phyloP scores from a whole-genome alignment of 371 early-diverging fungal genomes.

The Vairimorpha apis region DNA sequence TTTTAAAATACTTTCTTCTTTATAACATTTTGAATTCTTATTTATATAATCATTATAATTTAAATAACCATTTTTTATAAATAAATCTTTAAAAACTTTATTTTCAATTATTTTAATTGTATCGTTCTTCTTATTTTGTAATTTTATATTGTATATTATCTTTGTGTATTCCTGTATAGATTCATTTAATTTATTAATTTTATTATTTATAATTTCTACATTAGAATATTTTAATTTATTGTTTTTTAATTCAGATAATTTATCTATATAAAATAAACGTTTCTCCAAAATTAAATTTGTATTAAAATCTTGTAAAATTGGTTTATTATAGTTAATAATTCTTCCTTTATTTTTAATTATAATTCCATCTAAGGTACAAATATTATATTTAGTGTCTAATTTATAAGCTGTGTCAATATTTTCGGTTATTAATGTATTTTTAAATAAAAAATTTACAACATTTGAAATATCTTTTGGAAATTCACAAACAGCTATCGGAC shows the following conservation, averaged over 20 bases:
- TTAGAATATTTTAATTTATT: neutral
- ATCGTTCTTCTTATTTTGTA: neutral
- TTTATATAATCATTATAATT: conserved; percentile 4
- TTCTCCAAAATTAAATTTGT: neutral
- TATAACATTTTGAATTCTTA: conserved; percentile 5
- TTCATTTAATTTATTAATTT: conserved; percentile 2
- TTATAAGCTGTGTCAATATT: neutral
- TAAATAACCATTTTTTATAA: conserved; percentile 5
- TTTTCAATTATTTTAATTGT: neutral
- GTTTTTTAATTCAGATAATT: neutral
- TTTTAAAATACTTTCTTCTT: neutral
- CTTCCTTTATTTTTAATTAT: conserved; percentile 1
- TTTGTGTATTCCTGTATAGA: no score
- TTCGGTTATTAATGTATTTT: conserved; percentile 37
- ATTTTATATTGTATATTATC: neutral
- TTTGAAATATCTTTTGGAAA: conserved; percentile 71
- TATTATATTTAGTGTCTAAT: neutral
- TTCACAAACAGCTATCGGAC: conserved; percentile 77
- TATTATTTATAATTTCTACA: neutral
- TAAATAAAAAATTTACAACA: conserved; percentile 76
- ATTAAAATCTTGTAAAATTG: no score
- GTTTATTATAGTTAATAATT: neutral
- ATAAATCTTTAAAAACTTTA: conserved; percentile 13
- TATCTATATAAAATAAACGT: neutral
- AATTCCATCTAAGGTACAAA: neutral